Evolutionary conservation across 352 stramenopile genomes (phyloP), one percentile per base, ranked within the genome.

Genomic region (Pythium insidiosum): DNA sequence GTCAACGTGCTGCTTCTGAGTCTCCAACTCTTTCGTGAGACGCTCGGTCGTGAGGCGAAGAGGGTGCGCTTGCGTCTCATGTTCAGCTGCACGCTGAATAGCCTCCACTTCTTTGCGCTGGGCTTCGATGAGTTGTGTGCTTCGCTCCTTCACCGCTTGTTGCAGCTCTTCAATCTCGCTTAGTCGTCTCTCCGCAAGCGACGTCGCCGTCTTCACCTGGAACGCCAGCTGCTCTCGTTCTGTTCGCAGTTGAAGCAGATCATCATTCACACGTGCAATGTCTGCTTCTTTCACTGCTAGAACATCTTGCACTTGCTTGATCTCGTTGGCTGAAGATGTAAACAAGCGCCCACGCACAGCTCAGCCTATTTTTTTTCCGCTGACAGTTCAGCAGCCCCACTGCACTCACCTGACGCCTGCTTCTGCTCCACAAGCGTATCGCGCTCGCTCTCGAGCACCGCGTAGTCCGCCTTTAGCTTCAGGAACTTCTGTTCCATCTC

Each of bases 401-500:
- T 16, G 3, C 29, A 19, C 18, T 5, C 13, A 40, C 12, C 36
- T 11, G 29, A 13, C 35, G 38, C 1, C 22, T 69, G 61, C 60
- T 82, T 82, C 37, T 75, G 67, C 15, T 51, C 38, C 30, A 59
- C 56, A 3, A 82, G 40, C 5, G 40, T 38, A 53, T 86, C 68
- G 29, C 68, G 66, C 49, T 84, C 69, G n/a, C 53, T 61, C 55
- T 87, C 76, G 0, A 63, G 47, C 12, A 81, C 50, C 4, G 59
- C 64, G n/a, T 84, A 66, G n/a, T 84, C 61, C 50, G 69, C 70
- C 47, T 79, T 73, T 2, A 82, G 47, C 10, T 47, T 50, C 43
- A 88, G 45, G 53, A 74, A 84, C 51, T 90, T 88, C 23, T 67
- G 68, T 50, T 90, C 78, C 25, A 88, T 53, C 38, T 90, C 78